These are phyloP conservation scores for Tephrocybe sp. DNA, from an alignment of 768 basidiomycete genomes.

Conservation along the genomic window DNA sequence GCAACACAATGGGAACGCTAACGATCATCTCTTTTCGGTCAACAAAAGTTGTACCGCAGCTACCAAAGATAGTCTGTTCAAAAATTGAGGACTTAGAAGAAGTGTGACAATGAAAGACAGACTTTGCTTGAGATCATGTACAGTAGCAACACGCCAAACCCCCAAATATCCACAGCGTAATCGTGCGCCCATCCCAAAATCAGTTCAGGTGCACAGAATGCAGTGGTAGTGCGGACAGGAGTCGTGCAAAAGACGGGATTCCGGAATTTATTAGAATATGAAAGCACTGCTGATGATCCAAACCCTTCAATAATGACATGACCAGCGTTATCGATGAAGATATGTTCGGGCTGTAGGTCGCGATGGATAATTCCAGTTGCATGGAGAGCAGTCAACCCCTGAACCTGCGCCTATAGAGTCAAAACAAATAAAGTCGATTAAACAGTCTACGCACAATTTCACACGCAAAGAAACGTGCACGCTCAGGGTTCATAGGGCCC, in stretches of 20 bases:
- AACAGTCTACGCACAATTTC: constrained; percentile 39
- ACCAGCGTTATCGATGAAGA: constrained; percentile 41
- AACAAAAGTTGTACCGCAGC: constrained; percentile 16
- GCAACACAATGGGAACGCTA: constrained; percentile 25
- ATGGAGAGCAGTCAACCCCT: constrained; percentile 44
- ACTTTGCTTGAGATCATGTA: constrained; percentile 50
- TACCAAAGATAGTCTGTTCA: constrained; percentile 5
- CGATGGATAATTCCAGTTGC: constrained; percentile 44
- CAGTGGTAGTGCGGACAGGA: constrained; percentile 22
- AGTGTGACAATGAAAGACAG: constrained; percentile 9
- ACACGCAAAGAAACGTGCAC: constrained; percentile 40
- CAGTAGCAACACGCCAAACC: constrained; percentile 50
- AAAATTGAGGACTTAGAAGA: not conserved
- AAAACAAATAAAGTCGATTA: not conserved
- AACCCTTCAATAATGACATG: constrained; percentile 47
- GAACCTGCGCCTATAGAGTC: constrained; percentile 25
- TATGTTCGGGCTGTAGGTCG: constrained; percentile 39
- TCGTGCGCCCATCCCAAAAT: constrained; percentile 55
- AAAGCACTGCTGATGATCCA: constrained; percentile 35
- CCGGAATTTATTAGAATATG: constrained; percentile 20
- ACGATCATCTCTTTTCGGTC: constrained; percentile 32
- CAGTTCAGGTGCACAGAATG: constrained; percentile 51
- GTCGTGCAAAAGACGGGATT: constrained; percentile 42
- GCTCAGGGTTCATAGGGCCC: constrained; percentile 32
- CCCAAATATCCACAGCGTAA: constrained; percentile 55